Base-by-base conservation (phyloP, 176 grass and related monocot species). In the Lolium multiflorum region DNA sequence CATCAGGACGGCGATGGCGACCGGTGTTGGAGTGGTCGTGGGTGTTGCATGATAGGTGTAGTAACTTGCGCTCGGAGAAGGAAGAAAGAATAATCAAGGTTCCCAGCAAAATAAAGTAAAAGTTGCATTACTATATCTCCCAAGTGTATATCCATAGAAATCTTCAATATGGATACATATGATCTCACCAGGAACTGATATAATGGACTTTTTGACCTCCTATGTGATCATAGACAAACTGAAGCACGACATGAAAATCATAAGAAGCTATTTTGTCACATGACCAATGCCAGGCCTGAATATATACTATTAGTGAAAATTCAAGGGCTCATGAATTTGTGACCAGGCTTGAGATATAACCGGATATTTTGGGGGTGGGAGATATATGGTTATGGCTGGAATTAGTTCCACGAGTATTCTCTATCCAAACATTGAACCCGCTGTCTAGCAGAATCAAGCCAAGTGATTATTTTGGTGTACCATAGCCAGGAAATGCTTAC, bases 371-470 rank as follows among this genome's bases (percentile, higher is more conserved):
- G 25, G 85, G 66, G 15, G 82, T 47, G 39, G 90, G 85, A 12
- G 74, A 79, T 65, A 59, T 85, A 81, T 93, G 91, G 3, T 71
- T 74, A 17, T 79, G 82, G 71, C 91, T 93, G 73, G 86, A 88
- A 18, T 80, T 88, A 54, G 91, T 93, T 88, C 88, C 91, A 52
- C 91, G 88, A 48, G 44, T 54, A 20, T 93, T 93, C 59, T 88
- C 88, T 37, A 93, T 79, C 91, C 91, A 93, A 63, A 93, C 91
- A 83, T 93, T 88, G 72, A 79, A 93, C 43, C 91, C 91, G 44
- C 58, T 49, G 12, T 93, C 85, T 14, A 78, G 88, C 82, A 93
- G 83, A 84, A 93, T 83, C 75, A 85, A 90, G 46, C 82, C 88
- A 77, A 93, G 82, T 1, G 88, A 93, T 80, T 90, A 77, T 13